phyloP scores from a whole-genome alignment of 495 filamentous ascomycete genomes.

The Penicillium cosmopolitanum region DNA sequence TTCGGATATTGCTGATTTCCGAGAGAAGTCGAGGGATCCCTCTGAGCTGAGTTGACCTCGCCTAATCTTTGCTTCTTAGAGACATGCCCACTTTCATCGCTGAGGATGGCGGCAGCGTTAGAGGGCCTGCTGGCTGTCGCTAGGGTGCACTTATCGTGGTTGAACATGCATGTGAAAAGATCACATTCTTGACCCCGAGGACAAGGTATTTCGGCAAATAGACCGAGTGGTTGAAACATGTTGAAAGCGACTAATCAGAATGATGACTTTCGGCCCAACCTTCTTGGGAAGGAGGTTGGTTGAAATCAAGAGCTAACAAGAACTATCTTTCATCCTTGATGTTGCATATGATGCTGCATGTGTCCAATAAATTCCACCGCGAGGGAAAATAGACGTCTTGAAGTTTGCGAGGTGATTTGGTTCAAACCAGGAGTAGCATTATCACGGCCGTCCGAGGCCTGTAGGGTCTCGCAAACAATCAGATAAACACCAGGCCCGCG shows the following conservation, averaged over 20 bases:
- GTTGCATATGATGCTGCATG: no score
- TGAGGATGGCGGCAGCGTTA: neutral
- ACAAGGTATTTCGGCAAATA: slow-evolving; percentile 68
- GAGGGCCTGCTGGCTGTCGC: neutral
- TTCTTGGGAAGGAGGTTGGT: neutral
- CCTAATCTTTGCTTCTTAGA: slow-evolving; percentile 14
- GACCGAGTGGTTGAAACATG: slow-evolving; percentile 69
- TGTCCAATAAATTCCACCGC: no score
- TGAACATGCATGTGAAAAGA: slow-evolving; percentile 64
- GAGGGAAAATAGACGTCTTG: neutral
- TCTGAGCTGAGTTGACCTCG: neutral
- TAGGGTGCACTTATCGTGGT: slow-evolving; percentile 40
- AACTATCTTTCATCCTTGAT: neutral
- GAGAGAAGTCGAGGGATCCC: neutral
- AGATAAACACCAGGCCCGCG: neutral
- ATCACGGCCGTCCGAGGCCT: neutral
- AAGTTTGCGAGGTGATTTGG: neutral
- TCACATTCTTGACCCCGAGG: slow-evolving; percentile 60
- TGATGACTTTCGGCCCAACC: neutral
- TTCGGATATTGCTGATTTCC: slow-evolving; percentile 70
- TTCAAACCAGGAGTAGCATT: neutral
- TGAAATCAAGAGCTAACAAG: neutral
- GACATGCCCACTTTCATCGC: neutral
- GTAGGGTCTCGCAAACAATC: neutral
- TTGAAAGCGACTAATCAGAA: neutral